Evolutionary conservation across 768 basidiomycete genomes (phyloP).

Genomic region (Mycena rebaudengoi): DNA sequence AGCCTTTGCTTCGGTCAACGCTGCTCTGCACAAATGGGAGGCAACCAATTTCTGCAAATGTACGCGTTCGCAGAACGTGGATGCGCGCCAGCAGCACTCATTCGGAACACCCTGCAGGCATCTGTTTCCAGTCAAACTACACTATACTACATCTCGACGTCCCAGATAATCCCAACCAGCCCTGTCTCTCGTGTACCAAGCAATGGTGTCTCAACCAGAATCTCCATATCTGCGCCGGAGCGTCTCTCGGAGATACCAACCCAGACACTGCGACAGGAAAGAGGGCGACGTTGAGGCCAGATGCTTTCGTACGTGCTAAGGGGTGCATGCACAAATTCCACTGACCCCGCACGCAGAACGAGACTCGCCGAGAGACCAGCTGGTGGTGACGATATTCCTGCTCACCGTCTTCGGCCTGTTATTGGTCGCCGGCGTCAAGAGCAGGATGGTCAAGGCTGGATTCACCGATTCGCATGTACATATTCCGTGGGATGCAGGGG

Average conservation of each 20-base stretch:
- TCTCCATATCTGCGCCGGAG: conserved; percentile 82
- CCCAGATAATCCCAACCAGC: conserved; percentile 87
- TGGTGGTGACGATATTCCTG: conserved; percentile 91
- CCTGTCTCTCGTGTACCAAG: conserved; percentile 92
- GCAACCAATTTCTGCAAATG: conserved; percentile 94
- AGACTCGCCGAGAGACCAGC: conserved; percentile 94
- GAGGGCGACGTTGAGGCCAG: conserved; percentile 96
- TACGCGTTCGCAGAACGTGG: conserved; percentile 36
- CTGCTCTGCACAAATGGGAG: conserved; percentile 78
- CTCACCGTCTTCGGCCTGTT: conserved; percentile 88
- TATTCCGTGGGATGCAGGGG: conserved; percentile 68
- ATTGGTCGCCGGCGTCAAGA: conserved; percentile 85
- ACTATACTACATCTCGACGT: conserved; percentile 83
- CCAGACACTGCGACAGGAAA: conserved; percentile 92
- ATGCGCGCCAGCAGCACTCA: conserved; percentile 12
- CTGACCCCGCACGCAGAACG: conserved; percentile 64
- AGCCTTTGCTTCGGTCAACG: conserved; percentile 39
- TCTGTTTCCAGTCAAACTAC: conserved; percentile 90
- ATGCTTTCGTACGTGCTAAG: conserved; percentile 83
- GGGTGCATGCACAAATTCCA: neutral
- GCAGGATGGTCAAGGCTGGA: conserved; percentile 82
- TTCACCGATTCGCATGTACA: conserved; percentile 63
- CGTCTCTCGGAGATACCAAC: conserved; percentile 85
- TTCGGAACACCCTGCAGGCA: conserved; percentile 71
- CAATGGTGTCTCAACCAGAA: conserved; percentile 97